phyloP scores from a whole-genome alignment of 2,329 filamentous ascomycete species.

The Rhinocladiella similis region DNA sequence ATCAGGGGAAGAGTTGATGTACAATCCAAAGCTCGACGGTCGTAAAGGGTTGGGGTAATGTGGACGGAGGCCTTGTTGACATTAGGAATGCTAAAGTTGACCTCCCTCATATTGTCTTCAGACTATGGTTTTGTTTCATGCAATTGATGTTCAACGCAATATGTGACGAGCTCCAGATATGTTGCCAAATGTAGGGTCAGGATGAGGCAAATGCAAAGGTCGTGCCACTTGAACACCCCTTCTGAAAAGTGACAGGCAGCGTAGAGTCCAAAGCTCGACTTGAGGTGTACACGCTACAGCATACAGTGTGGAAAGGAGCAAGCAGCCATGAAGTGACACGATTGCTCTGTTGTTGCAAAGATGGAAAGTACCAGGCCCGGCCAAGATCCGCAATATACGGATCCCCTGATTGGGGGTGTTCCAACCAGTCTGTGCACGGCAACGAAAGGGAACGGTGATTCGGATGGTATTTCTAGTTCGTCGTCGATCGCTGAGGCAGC shows the following conservation, averaged over 20 bases:
- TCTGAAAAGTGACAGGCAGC: not conserved
- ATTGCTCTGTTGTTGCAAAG: not conserved
- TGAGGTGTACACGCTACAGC: not conserved
- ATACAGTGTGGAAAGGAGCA: constrained; percentile 1
- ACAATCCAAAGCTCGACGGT: constrained; percentile 94
- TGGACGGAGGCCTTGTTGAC: constrained; percentile 99
- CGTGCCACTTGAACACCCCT: too few species aligned
- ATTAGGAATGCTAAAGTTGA: constrained; percentile 99
- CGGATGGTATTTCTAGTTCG: not conserved
- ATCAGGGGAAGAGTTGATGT: constrained; percentile 96
- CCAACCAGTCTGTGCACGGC: not conserved
- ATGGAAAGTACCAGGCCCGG: not conserved
- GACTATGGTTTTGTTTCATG: not conserved
- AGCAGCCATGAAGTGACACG: constrained; percentile 14
- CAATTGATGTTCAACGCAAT: not conserved
- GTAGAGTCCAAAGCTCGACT: not conserved
- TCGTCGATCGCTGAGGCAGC: not conserved
- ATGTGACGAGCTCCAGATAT: not conserved
- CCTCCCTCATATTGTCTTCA: constrained; percentile 81
- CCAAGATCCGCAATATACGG: not conserved
- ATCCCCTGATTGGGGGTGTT: constrained; percentile 4
- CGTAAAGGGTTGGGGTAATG: constrained; percentile 97
- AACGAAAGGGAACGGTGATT: not conserved
- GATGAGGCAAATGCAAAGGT: not conserved
- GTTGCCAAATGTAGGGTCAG: not conserved